phyloP scores from a whole-genome alignment of 345 rosid species.

The Heritiera fomes region DNA sequence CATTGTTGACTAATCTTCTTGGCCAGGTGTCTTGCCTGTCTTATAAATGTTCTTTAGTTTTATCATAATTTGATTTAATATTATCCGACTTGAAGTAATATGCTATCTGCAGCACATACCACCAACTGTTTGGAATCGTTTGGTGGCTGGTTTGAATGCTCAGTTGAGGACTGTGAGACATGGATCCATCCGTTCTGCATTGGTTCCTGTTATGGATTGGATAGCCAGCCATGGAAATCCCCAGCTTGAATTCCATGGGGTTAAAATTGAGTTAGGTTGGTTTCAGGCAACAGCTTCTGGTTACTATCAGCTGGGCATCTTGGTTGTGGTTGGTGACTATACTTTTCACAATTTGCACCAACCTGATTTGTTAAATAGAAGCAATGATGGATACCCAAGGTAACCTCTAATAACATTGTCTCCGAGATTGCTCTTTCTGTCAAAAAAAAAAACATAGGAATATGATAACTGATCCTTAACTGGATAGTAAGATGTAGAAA shows the following conservation, averaged over 20 bases:
- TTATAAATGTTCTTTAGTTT: not conserved
- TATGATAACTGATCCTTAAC: slow-evolving; percentile 4
- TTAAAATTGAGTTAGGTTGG: slow-evolving; percentile 89
- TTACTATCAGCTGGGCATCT: slow-evolving; percentile 91
- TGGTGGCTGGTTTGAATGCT: slow-evolving; percentile 93
- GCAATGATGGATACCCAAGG: slow-evolving; percentile 57
- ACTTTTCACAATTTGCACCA: slow-evolving; percentile 41
- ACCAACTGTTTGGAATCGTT: slow-evolving; percentile 86
- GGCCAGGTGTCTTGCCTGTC: slow-evolving; percentile 69
- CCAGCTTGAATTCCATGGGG: slow-evolving; percentile 90
- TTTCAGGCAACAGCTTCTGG: slow-evolving; percentile 99
- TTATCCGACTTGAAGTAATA: slow-evolving; percentile 8
- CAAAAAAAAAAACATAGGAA: slow-evolving; percentile 2
- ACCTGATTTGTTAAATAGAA: slow-evolving; percentile 46
- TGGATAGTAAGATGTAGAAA: slow-evolving; percentile 3
- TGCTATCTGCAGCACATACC: slow-evolving; percentile 72
- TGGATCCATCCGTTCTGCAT: slow-evolving; percentile 75
- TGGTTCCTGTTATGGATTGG: slow-evolving; percentile 84
- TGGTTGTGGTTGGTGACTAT: slow-evolving; percentile 71
- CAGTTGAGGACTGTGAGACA: slow-evolving; percentile 94
- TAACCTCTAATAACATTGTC: slow-evolving; percentile 25
- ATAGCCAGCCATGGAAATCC: slow-evolving; percentile 85
- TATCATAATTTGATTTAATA: slow-evolving; percentile 13
- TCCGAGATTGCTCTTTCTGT: not conserved
- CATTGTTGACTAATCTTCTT: slow-evolving; percentile 79